Percentiles rank a stretch among this genome's conserved stretches.
These are phyloP conservation scores for Tylopilus vinaceipallidus DNA, from an alignment of 768 basidiomycete species.

Conservation along the genomic window DNA sequence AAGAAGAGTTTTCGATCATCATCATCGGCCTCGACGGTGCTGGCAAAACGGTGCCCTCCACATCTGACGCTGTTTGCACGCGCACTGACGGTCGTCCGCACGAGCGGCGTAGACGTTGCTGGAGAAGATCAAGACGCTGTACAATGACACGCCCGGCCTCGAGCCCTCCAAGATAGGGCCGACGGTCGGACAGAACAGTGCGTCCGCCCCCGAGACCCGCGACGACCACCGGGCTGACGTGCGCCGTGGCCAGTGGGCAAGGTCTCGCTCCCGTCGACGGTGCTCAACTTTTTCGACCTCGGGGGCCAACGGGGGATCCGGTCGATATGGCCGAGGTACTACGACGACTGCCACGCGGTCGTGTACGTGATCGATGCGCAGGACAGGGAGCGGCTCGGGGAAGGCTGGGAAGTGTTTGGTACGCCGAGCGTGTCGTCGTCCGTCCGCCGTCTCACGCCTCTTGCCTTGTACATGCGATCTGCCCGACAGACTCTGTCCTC, in stretches of 20 bases:
- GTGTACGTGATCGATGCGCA: slow-evolving; percentile 94
- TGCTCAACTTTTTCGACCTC: slow-evolving; percentile 95
- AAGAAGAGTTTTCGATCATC: slow-evolving; percentile 90
- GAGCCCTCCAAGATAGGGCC: slow-evolving; percentile 92
- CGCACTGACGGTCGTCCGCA: not conserved
- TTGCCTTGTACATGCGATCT: not conserved
- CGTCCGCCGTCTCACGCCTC: not conserved
- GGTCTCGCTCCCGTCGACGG: slow-evolving; percentile 88
- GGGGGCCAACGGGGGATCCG: slow-evolving; percentile 94
- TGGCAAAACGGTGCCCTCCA: slow-evolving; percentile 73
- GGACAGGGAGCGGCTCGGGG: slow-evolving; percentile 83
- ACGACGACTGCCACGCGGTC: slow-evolving; percentile 95
- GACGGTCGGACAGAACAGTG: slow-evolving; percentile 97
- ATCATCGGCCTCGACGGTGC: slow-evolving; percentile 93
- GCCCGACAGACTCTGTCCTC: slow-evolving; percentile 68
- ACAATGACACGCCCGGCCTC: slow-evolving; percentile 84
- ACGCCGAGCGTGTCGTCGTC: slow-evolving; percentile 26
- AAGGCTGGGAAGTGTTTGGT: slow-evolving; percentile 99
- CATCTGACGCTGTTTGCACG: too few relatives aligned
- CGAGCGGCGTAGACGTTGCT: slow-evolving; percentile 63
- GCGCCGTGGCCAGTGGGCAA: slow-evolving; percentile 66
- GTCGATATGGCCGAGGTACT: slow-evolving; percentile 92
- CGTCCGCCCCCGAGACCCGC: slow-evolving; percentile 27
- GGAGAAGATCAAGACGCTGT: slow-evolving; percentile 92
- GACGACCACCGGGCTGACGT: too few relatives aligned